A percentile compares a stretch with the other conserved stretches of the same genome.
These are phyloP conservation scores for Rhynchospora pubera DNA, from an alignment of 176 grass and related monocot genomes.

Conservation along the genomic window DNA sequence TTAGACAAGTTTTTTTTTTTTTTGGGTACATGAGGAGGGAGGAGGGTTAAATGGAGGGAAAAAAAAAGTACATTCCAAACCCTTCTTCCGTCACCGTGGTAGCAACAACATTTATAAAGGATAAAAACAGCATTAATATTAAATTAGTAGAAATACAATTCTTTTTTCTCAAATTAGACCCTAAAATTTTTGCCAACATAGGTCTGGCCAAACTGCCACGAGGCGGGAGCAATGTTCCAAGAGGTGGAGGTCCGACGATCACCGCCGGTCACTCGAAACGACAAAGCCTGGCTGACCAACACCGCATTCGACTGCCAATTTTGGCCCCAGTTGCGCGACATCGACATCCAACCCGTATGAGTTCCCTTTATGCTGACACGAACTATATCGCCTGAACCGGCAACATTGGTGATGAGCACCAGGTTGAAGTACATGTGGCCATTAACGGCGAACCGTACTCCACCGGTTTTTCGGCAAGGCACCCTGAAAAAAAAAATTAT, in stretches of 20 bases:
- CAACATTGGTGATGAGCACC: slow-evolving; percentile 54
- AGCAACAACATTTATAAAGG: not conserved
- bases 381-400: slow-evolving; percentile 44
- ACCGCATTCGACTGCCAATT: slow-evolving; percentile 55
- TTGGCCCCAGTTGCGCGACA: slow-evolving; percentile 58
- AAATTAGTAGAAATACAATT: not conserved
- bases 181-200: slow-evolving; percentile 44
- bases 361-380: slow-evolving; percentile 39
- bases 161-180: slow-evolving; percentile 21
- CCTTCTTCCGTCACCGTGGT: not conserved
- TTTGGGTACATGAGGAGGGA: not conserved
- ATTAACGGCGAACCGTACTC: slow-evolving; percentile 43
- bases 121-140: not conserved
- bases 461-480: slow-evolving; percentile 41
- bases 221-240: slow-evolving; percentile 33
- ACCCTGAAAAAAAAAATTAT: slow-evolving; percentile 23
- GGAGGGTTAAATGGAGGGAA: not conserved
- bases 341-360: slow-evolving; percentile 36
- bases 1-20: not conserved
- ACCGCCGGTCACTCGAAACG: slow-evolving; percentile 42
- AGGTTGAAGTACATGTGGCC: slow-evolving; percentile 56
- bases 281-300: slow-evolving; percentile 36
- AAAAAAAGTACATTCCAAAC: slow-evolving; percentile 4
- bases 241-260: slow-evolving; percentile 47
- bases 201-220: slow-evolving; percentile 49